Percentiles rank a stretch among this genome's conserved stretches.
phyloP scores from a whole-genome alignment of 2,329 filamentous ascomycete genomes.

The Aureobasidium subglaciale region DNA sequence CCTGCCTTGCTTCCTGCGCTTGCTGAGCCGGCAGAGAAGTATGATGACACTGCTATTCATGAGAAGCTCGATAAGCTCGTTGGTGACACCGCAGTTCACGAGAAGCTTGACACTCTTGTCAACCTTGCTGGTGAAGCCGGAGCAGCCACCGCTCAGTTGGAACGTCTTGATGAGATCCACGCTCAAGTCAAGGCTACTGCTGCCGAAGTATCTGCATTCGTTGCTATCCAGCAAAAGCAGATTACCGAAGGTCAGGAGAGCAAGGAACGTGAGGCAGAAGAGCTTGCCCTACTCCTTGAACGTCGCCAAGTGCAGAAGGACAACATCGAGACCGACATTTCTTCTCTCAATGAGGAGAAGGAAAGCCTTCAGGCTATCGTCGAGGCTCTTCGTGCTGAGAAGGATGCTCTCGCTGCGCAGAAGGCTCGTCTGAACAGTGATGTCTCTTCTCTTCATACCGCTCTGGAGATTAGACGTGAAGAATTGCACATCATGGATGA shows the following conservation, averaged over 20 bases:
- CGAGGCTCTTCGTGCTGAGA: constrained; percentile 55
- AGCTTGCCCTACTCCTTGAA: constrained; percentile 74
- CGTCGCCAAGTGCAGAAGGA: constrained; percentile 62
- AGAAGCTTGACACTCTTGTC: constrained; percentile 48
- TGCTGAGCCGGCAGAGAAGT: constrained; percentile 47
- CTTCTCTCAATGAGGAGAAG: constrained; percentile 39
- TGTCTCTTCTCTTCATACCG: constrained; percentile 84
- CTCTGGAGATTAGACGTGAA: constrained; percentile 78
- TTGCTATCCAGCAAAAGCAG: constrained; percentile 66
- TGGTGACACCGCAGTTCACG: constrained; percentile 23
- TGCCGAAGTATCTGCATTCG: constrained; percentile 74
- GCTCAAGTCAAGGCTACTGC: constrained; percentile 79
- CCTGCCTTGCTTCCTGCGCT: constrained; percentile 40
- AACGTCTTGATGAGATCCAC: constrained; percentile 82
- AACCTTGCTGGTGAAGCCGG: constrained; percentile 59
- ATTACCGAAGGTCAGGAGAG: constrained; percentile 72
- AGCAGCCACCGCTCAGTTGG: constrained; percentile 67
- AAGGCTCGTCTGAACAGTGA: constrained; percentile 77
- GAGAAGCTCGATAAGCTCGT: constrained; percentile 49
- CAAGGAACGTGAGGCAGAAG: constrained; percentile 70
- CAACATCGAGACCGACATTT: constrained; percentile 43
- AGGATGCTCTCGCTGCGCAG: constrained; percentile 68
- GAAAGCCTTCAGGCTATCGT: constrained; percentile 46
- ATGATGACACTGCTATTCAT: constrained; percentile 56
- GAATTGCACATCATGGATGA: constrained; percentile 87